Conservation (phyloP, 2,329 filamentous ascomycete species). For the Ceratocystis eucalypticola region DNA sequence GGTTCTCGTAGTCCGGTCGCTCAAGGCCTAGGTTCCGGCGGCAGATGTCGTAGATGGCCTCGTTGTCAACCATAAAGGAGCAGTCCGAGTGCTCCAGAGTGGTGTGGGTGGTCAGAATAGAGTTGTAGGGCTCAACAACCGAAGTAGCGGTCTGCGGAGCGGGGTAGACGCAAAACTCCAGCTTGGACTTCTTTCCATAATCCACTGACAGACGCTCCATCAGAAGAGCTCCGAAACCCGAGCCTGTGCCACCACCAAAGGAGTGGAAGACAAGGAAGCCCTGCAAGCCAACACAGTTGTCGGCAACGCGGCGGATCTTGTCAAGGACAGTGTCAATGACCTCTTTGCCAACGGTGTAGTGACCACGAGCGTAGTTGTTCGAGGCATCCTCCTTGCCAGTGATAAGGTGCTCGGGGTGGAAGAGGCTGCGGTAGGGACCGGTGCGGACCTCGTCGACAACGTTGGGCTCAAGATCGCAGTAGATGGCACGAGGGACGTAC, state of each 20-base stretch:
- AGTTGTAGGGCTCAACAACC: slow-evolving; percentile 99
- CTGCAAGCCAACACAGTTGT: slow-evolving; percentile 95
- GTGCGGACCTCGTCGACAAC: slow-evolving; percentile 99
- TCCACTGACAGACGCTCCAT: slow-evolving; percentile 99
- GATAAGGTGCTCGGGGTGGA: slow-evolving; percentile 98
- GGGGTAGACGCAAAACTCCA: slow-evolving; percentile 98
- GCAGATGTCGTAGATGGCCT: slow-evolving; percentile 99
- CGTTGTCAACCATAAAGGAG: slow-evolving; percentile 99
- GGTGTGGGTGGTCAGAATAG: slow-evolving; percentile 96
- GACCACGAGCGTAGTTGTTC: slow-evolving; percentile 99
- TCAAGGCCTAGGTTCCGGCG: slow-evolving; percentile 92
- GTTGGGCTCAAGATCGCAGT: slow-evolving; percentile 99
- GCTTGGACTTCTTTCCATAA: slow-evolving; percentile 99
- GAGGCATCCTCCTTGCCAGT: slow-evolving; percentile 99
- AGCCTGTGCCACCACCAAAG: slow-evolving; percentile 96
- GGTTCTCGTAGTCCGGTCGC: slow-evolving; percentile 95
- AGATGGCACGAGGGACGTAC: slow-evolving; percentile 97
- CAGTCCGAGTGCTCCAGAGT: slow-evolving; percentile 99
- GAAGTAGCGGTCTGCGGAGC: slow-evolving; percentile 94
- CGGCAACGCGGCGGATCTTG: slow-evolving; percentile 92
- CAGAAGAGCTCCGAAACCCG: slow-evolving; percentile 92
- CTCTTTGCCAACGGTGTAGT: slow-evolving; percentile 99
- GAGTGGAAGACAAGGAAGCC: slow-evolving; percentile 99
- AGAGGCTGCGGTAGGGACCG: slow-evolving; percentile 86
- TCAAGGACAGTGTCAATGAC: slow-evolving; percentile 95